These are phyloP conservation scores for Pilatotrama ljubarskyi DNA, from an alignment of 768 basidiomycete species.

Conservation along the genomic window DNA sequence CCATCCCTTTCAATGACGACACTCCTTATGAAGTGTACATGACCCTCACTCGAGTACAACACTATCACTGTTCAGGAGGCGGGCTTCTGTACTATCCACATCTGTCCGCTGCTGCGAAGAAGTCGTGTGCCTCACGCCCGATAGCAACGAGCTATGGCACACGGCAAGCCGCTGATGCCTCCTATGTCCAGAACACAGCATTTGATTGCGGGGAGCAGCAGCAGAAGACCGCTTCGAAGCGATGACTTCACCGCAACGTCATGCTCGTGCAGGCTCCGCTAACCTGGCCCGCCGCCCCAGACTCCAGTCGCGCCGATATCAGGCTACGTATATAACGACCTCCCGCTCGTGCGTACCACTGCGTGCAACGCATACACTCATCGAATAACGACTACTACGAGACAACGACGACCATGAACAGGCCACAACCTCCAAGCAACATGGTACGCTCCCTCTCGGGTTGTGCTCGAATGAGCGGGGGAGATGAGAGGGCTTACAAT, in stretches of 20 bases:
- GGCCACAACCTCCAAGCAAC: not conserved
- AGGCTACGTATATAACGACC: not conserved
- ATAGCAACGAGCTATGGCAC: too few species aligned
- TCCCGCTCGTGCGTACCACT: not conserved
- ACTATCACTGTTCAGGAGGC: too few species aligned
- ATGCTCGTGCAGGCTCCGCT: not conserved
- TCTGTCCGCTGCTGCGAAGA: too few species aligned
- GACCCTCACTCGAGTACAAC: too few species aligned
- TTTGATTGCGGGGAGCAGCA: not conserved
- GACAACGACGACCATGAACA: not conserved
- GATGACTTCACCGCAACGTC: not conserved
- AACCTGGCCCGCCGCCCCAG: too few species aligned
- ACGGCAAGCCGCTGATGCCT: too few species aligned
- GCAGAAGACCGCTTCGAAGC: not conserved
- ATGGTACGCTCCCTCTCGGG: not conserved
- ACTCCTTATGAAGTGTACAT: too few species aligned
- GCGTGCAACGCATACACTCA: not conserved
- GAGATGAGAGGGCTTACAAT: not conserved
- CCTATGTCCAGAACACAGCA: not conserved
- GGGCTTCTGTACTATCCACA: too few species aligned
- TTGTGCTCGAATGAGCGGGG: too few species aligned
- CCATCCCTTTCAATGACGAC: constrained; percentile 17
- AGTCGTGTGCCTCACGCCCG: too few species aligned
- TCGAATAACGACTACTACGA: not conserved
- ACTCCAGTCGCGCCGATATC: too few species aligned